Conservation (phyloP, 129 eudicot genomes). For the Heracleum sosnowskyi region DNA sequence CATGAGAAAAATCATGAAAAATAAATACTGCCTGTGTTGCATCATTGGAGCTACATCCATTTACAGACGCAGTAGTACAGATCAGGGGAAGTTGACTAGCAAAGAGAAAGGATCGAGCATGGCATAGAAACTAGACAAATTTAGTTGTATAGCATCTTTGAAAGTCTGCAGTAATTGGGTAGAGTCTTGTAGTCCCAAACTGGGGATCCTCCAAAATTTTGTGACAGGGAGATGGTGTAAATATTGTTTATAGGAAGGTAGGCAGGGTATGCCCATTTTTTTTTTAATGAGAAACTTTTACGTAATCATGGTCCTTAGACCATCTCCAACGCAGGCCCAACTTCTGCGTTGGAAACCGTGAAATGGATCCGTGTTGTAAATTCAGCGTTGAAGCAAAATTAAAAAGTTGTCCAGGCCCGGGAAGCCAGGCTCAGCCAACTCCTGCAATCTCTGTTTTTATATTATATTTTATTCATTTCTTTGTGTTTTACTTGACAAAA, state of each 20-base stretch:
- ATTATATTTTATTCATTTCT: no score
- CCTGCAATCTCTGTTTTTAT: no score
- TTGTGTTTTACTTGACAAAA: no score
- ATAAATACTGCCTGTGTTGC: background rate
- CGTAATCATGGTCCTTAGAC: background rate
- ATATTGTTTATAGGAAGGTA: background rate
- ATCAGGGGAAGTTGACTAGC: background rate
- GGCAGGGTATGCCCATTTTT: background rate
- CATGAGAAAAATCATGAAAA: background rate
- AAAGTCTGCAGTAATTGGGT: background rate
- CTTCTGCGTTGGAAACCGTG: no score
- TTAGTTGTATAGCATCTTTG: background rate
- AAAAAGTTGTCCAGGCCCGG: no score
- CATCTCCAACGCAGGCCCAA: no score
- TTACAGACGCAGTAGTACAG: background rate
- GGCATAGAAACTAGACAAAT: background rate
- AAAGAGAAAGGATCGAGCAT: background rate
- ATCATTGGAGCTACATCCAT: background rate
- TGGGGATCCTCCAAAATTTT: background rate
- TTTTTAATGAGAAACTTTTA: background rate
- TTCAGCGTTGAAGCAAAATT: no score
- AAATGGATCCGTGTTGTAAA: no score
- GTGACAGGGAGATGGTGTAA: background rate
- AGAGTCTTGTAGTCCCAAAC: background rate
- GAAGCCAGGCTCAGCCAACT: no score